phyloP scores from a whole-genome alignment of 805 yeast genomes.

The Lachancea kluyveri region DNA sequence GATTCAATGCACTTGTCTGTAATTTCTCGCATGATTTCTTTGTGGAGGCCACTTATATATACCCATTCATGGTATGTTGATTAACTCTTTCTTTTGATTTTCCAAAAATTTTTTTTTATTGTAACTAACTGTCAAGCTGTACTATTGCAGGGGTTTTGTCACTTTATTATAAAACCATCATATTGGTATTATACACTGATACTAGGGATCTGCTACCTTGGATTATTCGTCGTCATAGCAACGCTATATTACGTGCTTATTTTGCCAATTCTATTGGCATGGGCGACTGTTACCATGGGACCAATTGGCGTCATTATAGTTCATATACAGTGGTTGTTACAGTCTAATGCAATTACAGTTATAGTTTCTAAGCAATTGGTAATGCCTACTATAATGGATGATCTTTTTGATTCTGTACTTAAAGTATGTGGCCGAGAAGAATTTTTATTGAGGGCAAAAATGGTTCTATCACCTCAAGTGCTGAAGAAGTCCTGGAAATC shows the following conservation, averaged over 20 bases:
- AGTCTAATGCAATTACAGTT: slow-evolving; percentile 23
- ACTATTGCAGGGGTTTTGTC: slow-evolving; percentile 24
- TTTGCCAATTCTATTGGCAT: slow-evolving; percentile 23
- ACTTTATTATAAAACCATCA: slow-evolving; percentile 15
- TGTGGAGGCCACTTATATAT: slow-evolving; percentile 4
- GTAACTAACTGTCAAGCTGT: slow-evolving; percentile 4
- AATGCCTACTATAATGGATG: slow-evolving; percentile 18
- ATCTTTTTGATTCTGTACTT: slow-evolving; percentile 19
- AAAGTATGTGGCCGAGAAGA: slow-evolving; percentile 4
- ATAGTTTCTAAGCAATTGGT: slow-evolving; percentile 20
- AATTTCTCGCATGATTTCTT: slow-evolving; percentile 9
- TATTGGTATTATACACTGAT: slow-evolving; percentile 27
- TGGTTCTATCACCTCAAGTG: slow-evolving; percentile 5
- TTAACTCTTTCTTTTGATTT: not conserved
- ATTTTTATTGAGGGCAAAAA: slow-evolving; percentile 6
- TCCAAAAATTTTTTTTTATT: not conserved
- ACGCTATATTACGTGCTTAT: slow-evolving; percentile 19
- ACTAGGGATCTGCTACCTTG: slow-evolving; percentile 18
- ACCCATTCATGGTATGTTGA: slow-evolving; percentile 10
- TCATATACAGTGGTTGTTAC: slow-evolving; percentile 27
- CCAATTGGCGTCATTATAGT: slow-evolving; percentile 28
- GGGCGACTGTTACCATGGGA: slow-evolving; percentile 24
- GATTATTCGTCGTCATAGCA: slow-evolving; percentile 19
- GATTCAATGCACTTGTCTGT: slow-evolving; percentile 8
- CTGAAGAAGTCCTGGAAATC: slow-evolving; percentile 5